phyloP scores from a whole-genome alignment of 1,139 yeast species.

The Pneumocystis wakefieldiae region DNA sequence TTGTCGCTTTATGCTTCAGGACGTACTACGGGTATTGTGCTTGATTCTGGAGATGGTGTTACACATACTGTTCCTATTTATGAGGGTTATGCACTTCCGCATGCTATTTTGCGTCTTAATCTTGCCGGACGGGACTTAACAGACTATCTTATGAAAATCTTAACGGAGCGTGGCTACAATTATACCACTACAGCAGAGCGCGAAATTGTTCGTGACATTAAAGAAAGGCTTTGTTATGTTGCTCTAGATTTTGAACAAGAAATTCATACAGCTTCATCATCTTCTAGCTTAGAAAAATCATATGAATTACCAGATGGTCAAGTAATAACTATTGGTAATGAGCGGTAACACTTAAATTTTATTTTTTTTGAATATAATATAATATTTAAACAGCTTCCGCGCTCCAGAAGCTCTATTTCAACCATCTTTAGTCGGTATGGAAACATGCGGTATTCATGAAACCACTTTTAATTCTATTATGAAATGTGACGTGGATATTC shows the following conservation, averaged over 20 bases:
- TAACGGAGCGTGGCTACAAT: slow-evolving; percentile 96
- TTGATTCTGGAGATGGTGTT: slow-evolving; percentile 99
- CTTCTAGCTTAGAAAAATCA: slow-evolving; percentile 94
- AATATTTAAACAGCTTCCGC: slow-evolving; percentile 41
- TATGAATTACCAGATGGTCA: slow-evolving; percentile 99
- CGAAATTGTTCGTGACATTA: slow-evolving; percentile 98
- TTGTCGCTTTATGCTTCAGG: slow-evolving; percentile 96
- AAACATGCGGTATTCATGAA: slow-evolving; percentile 99
- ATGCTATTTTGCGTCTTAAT: slow-evolving; percentile 96
- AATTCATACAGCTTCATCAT: slow-evolving; percentile 97
- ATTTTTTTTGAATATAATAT: background rate
- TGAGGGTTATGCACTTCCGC: slow-evolving; percentile 99
- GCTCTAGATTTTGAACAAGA: slow-evolving; percentile 95
- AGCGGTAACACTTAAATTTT: slow-evolving; percentile 36
- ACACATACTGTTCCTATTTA: slow-evolving; percentile 99
- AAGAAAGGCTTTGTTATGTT: slow-evolving; percentile 96
- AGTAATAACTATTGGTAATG: slow-evolving; percentile 98
- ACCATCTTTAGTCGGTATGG: slow-evolving; percentile 93
- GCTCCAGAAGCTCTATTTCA: slow-evolving; percentile 99
- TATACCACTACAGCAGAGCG: slow-evolving; percentile 99
- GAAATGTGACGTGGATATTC: slow-evolving; percentile 98
- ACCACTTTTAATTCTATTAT: slow-evolving; percentile 97
- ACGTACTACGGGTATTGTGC: slow-evolving; percentile 99
- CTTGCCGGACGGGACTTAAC: slow-evolving; percentile 99
- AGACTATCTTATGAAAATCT: slow-evolving; percentile 94